phyloP scores from a whole-genome alignment of 2,329 filamentous ascomycete species.

The Trichophyton verrucosum region DNA sequence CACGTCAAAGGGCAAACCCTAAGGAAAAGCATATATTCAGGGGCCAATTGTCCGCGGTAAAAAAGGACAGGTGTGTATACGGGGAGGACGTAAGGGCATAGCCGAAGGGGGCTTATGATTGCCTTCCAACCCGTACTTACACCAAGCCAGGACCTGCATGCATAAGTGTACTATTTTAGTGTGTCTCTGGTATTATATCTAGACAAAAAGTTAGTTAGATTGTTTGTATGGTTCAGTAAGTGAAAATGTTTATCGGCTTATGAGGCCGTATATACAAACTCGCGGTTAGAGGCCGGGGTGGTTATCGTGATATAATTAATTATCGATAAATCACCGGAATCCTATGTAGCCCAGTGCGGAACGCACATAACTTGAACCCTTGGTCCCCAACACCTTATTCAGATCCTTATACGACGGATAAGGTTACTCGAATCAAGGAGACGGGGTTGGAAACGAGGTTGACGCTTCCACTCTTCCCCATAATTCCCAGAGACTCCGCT shows the following conservation, averaged over 20 bases:
- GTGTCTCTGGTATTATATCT: too few species aligned
- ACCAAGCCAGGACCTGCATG: not conserved
- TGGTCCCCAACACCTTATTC: not conserved
- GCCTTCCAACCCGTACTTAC: not conserved
- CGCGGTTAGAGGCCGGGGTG: not conserved
- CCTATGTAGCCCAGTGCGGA: not conserved
- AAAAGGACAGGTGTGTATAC: not conserved
- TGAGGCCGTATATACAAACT: not conserved
- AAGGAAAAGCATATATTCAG: not conserved
- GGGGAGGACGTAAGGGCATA: not conserved
- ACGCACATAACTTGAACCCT: not conserved
- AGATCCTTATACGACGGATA: not conserved
- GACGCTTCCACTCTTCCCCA: not conserved
- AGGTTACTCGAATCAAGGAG: not conserved
- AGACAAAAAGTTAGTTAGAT: conserved; percentile 1
- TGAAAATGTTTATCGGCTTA: not conserved
- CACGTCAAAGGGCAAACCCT: not conserved
- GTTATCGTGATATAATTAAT: not conserved
- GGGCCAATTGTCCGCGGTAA: not conserved
- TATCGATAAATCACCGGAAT: not conserved
- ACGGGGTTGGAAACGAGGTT: conserved; percentile 3
- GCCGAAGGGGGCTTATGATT: not conserved
- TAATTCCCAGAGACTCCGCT: not conserved
- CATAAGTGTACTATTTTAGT: not conserved
- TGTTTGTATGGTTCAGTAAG: not conserved